Base-by-base conservation (phyloP, 805 yeast species). In the Kurtzmaniella cleridarum region DNA sequence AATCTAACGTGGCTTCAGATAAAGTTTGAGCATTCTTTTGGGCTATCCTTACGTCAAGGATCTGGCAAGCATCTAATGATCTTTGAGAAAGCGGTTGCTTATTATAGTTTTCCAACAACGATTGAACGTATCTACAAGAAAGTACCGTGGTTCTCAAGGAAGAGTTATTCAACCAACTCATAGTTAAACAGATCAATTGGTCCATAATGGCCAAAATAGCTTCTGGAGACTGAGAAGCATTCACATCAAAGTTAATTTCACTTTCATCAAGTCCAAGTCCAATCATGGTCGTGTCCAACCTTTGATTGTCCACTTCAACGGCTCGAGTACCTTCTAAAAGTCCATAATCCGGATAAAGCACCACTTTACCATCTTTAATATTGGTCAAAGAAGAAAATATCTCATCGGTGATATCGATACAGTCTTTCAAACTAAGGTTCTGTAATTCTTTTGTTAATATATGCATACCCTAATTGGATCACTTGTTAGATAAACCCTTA, bases 271-370 rank as follows among this genome's bases (percentile, higher is more conserved):
- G 57, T 23, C 59, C 51, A 16, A 27, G 4, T n/a, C 38, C 18
- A n/a, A 85, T 70, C 39, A 84, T 50, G 2, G 91, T 88, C 0
- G 96, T 79, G 55, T 91, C 98, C 49, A 91, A 68, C 45, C 75
- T 77, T 9, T 70, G 66, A 54, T 87, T 87, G 41, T 79, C 70
- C 11, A 82, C 73, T 57, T 90, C 98, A 43, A 88, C 64, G 0
- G 98, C 95, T 47, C 90, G 81, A 1, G 96, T 85, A 0, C 96
- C 95, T 49, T 87, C 88, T 44, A 83, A 67, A 34, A 91, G 68
- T 39, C 79, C 76, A 60, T 88, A 87, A 20, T 62, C 61, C 0
- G 77, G 72, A 8, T 75, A 69, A 48, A 78, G 78, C 3, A 76
- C 75, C 14, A 91, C 78, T 35, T 73, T 67, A 26, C 80, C 81